Percentiles rank a stretch among this genome's conserved stretches.
Conservation (phyloP, 257 asterid species). For the Solanum microdontum region DNA sequence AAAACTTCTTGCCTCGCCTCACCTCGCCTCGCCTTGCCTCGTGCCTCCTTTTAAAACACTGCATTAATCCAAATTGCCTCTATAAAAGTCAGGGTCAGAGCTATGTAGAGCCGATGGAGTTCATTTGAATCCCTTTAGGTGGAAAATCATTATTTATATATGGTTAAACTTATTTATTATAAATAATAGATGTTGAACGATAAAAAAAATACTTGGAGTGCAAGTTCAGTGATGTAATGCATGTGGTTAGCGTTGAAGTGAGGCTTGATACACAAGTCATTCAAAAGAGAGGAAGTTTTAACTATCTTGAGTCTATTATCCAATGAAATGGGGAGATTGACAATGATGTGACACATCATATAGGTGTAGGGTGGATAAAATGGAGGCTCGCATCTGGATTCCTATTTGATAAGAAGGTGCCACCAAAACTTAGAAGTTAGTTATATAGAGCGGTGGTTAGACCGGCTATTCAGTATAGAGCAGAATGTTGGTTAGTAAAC, state of each 20-base stretch:
- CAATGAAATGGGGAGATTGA: background rate
- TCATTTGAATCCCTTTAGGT: background rate
- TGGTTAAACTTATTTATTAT: background rate
- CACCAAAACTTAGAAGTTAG: background rate
- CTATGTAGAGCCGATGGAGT: background rate
- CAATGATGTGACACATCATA: background rate
- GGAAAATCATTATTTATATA: background rate
- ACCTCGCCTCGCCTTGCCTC: background rate
- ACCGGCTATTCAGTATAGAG: background rate
- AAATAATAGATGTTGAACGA: background rate
- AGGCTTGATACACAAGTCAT: background rate
- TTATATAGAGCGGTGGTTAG: background rate
- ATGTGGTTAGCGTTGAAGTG: background rate
- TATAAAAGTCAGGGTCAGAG: background rate
- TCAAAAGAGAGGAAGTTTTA: background rate
- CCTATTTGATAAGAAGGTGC: background rate
- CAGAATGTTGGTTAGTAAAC: too few species aligned
- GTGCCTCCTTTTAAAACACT: background rate
- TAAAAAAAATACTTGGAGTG: background rate
- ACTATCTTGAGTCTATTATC: background rate
- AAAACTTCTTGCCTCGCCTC: background rate
- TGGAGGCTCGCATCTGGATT: background rate
- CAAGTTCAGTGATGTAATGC: background rate
- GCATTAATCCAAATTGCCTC: background rate
- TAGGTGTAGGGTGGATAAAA: background rate